Conservation (phyloP, 352 stramenopile species). For the Bremia lactucae region DNA sequence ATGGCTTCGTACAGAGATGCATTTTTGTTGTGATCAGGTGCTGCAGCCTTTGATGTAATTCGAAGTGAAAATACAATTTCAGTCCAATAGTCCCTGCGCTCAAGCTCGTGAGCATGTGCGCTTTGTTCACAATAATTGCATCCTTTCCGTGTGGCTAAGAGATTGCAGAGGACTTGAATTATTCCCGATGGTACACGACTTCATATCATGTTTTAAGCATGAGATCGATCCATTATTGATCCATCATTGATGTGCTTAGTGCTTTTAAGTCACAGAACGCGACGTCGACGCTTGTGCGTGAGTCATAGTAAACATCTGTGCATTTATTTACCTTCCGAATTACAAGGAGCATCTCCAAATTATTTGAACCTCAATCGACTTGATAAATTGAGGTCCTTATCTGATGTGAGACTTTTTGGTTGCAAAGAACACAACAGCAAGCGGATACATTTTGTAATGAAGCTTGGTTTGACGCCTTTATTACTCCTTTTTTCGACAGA, state of each 20-base stretch:
- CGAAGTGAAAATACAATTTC: slow-evolving; percentile 55
- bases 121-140: slow-evolving; percentile 27
- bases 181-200: slow-evolving; percentile 45
- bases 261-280: slow-evolving; percentile 34
- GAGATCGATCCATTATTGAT: slow-evolving; percentile 55
- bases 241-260: slow-evolving; percentile 74
- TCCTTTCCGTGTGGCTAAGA: slow-evolving; percentile 32
- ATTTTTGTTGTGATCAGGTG: slow-evolving; percentile 1
- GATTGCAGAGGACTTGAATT: slow-evolving; percentile 51
- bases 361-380: slow-evolving; percentile 17
- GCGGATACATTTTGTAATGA: too few relatives aligned
- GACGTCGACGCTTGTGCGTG: slow-evolving; percentile 17
- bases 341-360: slow-evolving; percentile 6
- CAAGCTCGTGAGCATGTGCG: slow-evolving; percentile 58
- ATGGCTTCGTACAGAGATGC: slow-evolving; percentile 16
- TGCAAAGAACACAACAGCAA: too few relatives aligned
- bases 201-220: slow-evolving; percentile 40
- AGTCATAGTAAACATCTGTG: slow-evolving; percentile 33
- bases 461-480: too few relatives aligned
- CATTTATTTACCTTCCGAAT: slow-evolving; percentile 36
- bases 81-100: slow-evolving; percentile 50
- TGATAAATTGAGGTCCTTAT: too few relatives aligned
- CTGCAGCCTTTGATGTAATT: slow-evolving; percentile 40
- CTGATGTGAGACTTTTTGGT: too few relatives aligned
- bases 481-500: too few relatives aligned